These are phyloP conservation scores for Parascedosporium putredinis DNA, from an alignment of 2,329 filamentous ascomycete genomes.

Conservation along the genomic window DNA sequence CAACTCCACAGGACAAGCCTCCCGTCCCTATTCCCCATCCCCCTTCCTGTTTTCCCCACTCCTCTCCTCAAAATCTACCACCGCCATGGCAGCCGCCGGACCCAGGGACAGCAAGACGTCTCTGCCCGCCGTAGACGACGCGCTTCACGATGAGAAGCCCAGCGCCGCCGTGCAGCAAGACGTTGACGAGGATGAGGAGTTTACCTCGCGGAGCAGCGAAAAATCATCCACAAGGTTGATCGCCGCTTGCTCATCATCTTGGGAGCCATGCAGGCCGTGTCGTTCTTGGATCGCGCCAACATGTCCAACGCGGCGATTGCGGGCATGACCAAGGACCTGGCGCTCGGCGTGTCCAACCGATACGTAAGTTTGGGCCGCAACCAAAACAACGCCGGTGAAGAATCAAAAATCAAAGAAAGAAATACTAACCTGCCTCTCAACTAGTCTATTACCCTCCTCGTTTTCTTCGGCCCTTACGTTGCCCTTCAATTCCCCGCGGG, in stretches of 20 bases:
- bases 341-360: constrained; percentile 6
- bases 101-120: not conserved
- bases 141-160: not conserved
- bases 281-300: constrained; percentile 14
- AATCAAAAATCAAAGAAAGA: too few relatives aligned
- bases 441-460: constrained; percentile 13
- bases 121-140: not conserved
- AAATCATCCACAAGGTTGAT: not conserved
- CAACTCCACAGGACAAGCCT: not conserved
- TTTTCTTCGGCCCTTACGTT: constrained; percentile 16
- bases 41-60: not conserved
- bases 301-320: constrained; percentile 12
- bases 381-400: too few relatives aligned
- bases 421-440: not conserved
- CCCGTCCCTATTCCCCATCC: not conserved
- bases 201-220: not conserved
- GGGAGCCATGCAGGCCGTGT: constrained; percentile 13
- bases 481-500: constrained; percentile 15
- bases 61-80: too few relatives aligned
- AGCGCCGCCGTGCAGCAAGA: not conserved
- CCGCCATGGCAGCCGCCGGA: not conserved
- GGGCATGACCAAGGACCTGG: constrained; percentile 11
- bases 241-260: not conserved
- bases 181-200: not conserved
- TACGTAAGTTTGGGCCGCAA: too few relatives aligned